phyloP scores from a whole-genome alignment of 202 grass and related monocot genomes.

The Brachypodium distachyon region DNA sequence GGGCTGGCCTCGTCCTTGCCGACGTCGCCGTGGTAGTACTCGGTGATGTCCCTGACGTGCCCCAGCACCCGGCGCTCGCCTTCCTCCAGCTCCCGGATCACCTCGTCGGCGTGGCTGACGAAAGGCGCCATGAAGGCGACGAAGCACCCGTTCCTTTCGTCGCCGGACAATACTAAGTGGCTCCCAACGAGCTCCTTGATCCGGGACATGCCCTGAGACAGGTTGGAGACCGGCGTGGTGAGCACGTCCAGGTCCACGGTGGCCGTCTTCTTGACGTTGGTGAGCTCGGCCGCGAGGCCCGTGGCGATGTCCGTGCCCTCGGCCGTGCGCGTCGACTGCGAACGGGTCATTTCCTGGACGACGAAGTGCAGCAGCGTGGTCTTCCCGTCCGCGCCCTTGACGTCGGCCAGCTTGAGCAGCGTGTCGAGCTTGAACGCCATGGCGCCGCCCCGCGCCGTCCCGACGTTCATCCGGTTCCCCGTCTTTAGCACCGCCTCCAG shows the following conservation, averaged over 20 bases:
- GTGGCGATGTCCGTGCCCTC: conserved; percentile 42
- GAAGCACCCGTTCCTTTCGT: conserved; percentile 38
- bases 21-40: conserved; percentile 93
- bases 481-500: conserved; percentile 92
- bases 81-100: conserved; percentile 62
- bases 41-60: conserved; percentile 78
- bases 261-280: conserved; percentile 73
- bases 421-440: conserved; percentile 88
- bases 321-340: conserved; percentile 6
- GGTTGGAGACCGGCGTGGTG: conserved; percentile 53
- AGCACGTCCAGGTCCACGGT: conserved; percentile 80
- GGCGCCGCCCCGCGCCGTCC: conserved; percentile 73
- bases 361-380: conserved; percentile 96
- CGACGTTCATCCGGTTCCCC: conserved; percentile 91
- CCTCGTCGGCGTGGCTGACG: conserved; percentile 45
- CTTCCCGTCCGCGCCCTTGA: conserved; percentile 80
- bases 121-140: conserved; percentile 46
- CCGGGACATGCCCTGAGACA: conserved; percentile 45
- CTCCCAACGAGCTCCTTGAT: conserved; percentile 41
- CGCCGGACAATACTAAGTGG: not conserved
- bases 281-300: conserved; percentile 64
- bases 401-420: conserved; percentile 80
- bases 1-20: conserved; percentile 75
- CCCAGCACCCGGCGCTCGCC: conserved; percentile 51
- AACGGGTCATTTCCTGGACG: conserved; percentile 65